Conservation (phyloP, 495 filamentous ascomycete species). For the Corynascus novoguineensis region DNA sequence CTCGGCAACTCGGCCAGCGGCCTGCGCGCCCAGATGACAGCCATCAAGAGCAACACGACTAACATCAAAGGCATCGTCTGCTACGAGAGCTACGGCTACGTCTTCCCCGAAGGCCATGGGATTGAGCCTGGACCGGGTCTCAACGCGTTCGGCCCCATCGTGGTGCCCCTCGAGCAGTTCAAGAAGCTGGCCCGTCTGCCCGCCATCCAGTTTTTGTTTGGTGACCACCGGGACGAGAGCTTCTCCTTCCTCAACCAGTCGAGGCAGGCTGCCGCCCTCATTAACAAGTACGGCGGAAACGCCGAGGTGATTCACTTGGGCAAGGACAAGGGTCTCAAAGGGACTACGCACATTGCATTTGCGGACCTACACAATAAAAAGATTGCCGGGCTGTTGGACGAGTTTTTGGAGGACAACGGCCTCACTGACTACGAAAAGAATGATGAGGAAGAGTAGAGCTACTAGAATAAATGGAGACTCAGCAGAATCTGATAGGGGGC, state of each 20-base stretch:
- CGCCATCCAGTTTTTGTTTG: constrained; percentile 45
- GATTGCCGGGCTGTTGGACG: constrained; percentile 37
- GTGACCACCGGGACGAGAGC: constrained; percentile 38
- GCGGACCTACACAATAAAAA: constrained; percentile 43
- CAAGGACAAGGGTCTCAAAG: constrained; percentile 36
- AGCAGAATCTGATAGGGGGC: no score
- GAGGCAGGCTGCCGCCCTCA: constrained; percentile 31
- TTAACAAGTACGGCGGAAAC: constrained; percentile 45
- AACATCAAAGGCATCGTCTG: constrained; percentile 47
- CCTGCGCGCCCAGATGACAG: constrained; percentile 41
- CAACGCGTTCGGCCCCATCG: constrained; percentile 29
- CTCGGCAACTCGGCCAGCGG: constrained; percentile 43
- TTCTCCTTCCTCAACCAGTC: constrained; percentile 23
- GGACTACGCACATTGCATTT: constrained; percentile 43
- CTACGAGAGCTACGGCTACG: constrained; percentile 43
- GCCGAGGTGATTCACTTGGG: constrained; percentile 39
- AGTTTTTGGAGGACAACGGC: constrained; percentile 32
- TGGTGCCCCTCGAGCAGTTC: constrained; percentile 40
- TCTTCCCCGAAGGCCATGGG: constrained; percentile 40
- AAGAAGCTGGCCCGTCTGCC: constrained; percentile 40
- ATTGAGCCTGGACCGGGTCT: constrained; percentile 22
- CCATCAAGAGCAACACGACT: constrained; percentile 35
- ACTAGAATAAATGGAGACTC: no score
- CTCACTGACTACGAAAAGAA: constrained; percentile 31
- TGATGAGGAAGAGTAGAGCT: no score